Evolutionary conservation across 495 filamentous ascomycete genomes (phyloP), one percentile per base, ranked within the genome.

Genomic region (Clavariopsis aquatica): DNA sequence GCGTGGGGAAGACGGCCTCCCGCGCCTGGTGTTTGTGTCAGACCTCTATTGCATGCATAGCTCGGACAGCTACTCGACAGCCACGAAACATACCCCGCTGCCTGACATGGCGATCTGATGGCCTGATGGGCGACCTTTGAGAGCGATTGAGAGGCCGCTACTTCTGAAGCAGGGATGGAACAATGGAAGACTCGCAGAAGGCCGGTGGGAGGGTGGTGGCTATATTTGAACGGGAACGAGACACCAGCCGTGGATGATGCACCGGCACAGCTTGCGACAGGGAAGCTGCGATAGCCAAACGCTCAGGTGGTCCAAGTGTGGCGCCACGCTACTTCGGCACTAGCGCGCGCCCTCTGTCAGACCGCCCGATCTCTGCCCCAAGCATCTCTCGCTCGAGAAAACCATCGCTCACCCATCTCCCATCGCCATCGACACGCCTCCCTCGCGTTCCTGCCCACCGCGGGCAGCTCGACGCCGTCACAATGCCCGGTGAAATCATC

Each of bases 1-100:
- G 90, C 71, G 94, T 99, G 66, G 94, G 90, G 80, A 99, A 99
- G 81, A 99, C 94, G 73, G 93, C 82, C 79, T 99, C 94, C 73
- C 90, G 80, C 72, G 90, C 89, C 90, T 92, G 58, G 49, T 28
- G 29, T 51, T 51, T 19, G 38, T 59, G 51, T 75, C 46, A 62
- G 60, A 28, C 31, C 43, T 23, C 19, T 59, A 19, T 47, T 52
- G 43, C 55, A 58, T 43, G 28, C 45, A 61, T 52, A 63, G 62
- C 43, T 70, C 54, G 7, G 59, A 74, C 64, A 75, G 66, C 58
- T 72, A 57, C 51, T 56, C 23, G 52, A 56, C 60, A 43, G 38
- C 38, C 38, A 17, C 38, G 38, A 43, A 57, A 76, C 79, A 51
- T 82, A 85, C 84, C 73, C 70, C 78, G 69, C 82, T 81, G 75